These are phyloP conservation scores for Eucalyptus regnans DNA, from an alignment of 345 rosid species.

Conservation along the genomic window DNA sequence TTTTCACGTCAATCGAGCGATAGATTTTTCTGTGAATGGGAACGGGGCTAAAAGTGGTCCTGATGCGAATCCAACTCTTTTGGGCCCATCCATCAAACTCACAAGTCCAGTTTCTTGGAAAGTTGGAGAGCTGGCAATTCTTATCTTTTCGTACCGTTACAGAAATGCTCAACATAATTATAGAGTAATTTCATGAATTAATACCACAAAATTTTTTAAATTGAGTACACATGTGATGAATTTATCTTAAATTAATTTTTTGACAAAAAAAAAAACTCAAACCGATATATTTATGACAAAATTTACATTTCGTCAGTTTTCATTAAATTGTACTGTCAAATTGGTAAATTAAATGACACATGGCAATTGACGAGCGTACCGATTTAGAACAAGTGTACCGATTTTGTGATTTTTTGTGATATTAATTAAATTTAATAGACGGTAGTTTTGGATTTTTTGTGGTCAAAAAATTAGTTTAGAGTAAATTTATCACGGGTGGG, in stretches of 20 bases:
- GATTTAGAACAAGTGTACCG: rapidly evolving
- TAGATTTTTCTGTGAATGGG: neutral
- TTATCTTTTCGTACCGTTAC: neutral
- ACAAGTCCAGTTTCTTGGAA: neutral
- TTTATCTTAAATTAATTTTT: too few species aligned
- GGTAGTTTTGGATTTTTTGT: too few species aligned
- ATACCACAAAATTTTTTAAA: too few species aligned
- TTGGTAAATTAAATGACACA: rapidly evolving
- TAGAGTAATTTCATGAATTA: neutral
- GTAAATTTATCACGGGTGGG: too few species aligned
- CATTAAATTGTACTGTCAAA: too few species aligned
- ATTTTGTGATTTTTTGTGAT: too few species aligned
- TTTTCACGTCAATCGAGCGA: neutral
- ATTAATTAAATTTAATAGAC: rapidly evolving
- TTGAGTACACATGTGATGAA: rapidly evolving
- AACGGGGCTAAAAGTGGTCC: neutral
- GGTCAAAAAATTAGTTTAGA: too few species aligned
- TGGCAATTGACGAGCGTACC: rapidly evolving
- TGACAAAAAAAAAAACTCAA: too few species aligned
- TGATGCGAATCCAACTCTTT: neutral
- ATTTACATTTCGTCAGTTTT: rapidly evolving
- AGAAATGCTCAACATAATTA: neutral
- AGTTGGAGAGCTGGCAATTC: neutral
- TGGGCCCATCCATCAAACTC: neutral
- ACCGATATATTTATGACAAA: rapidly evolving